phyloP scores from a whole-genome alignment of 1,284 basidiomycete species.

The Vanrija pseudolonga region DNA sequence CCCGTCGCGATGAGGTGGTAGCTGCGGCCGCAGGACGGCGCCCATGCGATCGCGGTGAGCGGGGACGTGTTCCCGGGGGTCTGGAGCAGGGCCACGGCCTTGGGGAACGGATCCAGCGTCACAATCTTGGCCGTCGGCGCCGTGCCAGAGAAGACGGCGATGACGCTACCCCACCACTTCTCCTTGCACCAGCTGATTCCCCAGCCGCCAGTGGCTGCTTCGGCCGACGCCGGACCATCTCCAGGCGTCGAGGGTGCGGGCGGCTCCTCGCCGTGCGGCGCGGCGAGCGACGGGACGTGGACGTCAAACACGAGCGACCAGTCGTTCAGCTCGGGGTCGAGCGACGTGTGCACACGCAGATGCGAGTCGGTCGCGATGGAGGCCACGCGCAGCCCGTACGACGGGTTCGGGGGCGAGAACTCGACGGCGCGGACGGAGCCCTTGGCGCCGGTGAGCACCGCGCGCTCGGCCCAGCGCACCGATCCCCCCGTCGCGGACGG shows the following conservation, averaged over 20 bases:
- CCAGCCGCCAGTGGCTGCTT: constrained; percentile 79
- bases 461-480: constrained; percentile 64
- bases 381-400: constrained; percentile 81
- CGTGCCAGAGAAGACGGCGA: constrained; percentile 70
- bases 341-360: constrained; percentile 82
- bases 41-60: constrained; percentile 80
- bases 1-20: constrained; percentile 90
- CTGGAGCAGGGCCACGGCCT: constrained; percentile 40
- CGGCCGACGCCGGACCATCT: constrained; percentile 9
- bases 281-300: constrained; percentile 59
- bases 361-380: constrained; percentile 80
- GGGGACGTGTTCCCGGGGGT: constrained; percentile 44
- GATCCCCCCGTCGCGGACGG: background rate
- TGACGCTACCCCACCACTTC: constrained; percentile 82
- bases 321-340: constrained; percentile 71
- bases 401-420: constrained; percentile 67
- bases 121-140: constrained; percentile 66
- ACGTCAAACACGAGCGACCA: constrained; percentile 79
- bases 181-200: constrained; percentile 91
- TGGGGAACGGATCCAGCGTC: constrained; percentile 49
- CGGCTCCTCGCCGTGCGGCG: constrained; percentile 25
- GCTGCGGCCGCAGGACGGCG: constrained; percentile 81
- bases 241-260: constrained; percentile 9
- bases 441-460: constrained; percentile 72
- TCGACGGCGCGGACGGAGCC: constrained; percentile 78